These are phyloP conservation scores for Phialophora verrucosa DNA, from an alignment of 2,329 filamentous ascomycete genomes.

Conservation along the genomic window DNA sequence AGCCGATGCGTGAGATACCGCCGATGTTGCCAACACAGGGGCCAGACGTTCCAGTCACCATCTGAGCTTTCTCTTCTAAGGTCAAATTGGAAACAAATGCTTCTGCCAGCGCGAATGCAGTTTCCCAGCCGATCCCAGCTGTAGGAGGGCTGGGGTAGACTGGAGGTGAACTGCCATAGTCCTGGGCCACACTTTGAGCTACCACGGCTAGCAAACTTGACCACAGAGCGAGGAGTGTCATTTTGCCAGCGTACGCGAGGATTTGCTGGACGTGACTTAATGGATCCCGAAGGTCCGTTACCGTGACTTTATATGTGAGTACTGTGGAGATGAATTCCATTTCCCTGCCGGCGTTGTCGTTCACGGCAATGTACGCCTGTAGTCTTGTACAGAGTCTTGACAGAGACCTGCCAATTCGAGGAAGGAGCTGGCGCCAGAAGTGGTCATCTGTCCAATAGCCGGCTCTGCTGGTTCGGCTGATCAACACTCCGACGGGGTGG, in stretches of 20 bases:
- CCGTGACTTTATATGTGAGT: conserved; percentile 4
- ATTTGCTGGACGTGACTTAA: neutral
- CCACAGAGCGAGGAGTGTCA: conserved; percentile 19
- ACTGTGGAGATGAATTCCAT: conserved; percentile 9
- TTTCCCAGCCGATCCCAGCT: conserved; percentile 46
- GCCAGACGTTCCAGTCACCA: conserved; percentile 43
- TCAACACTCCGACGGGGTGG: conserved; percentile 10
- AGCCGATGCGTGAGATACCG: conserved; percentile 43
- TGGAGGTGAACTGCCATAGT: conserved; percentile 28
- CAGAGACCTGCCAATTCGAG: conserved; percentile 1
- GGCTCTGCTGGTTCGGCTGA: conserved; percentile 1
- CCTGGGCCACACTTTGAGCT: conserved; percentile 22
- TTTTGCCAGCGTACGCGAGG: conserved; percentile 7
- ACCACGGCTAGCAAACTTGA: conserved; percentile 18
- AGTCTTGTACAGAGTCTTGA: neutral
- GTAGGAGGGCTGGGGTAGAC: conserved; percentile 36
- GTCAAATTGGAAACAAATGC: conserved; percentile 49
- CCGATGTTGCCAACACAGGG: conserved; percentile 47
- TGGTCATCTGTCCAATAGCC: neutral
- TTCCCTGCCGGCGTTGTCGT: neutral
- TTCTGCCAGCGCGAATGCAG: conserved; percentile 47
- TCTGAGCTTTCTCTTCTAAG: conserved; percentile 51
- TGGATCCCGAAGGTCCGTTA: neutral
- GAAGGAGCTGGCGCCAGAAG: neutral
- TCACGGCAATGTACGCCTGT: neutral